A percentile compares a stretch with the other conserved stretches of the same genome.
Evolutionary conservation across 1,284 basidiomycete species (phyloP).

Genomic region (Microbotryum lychnidis-dioicae): DNA sequence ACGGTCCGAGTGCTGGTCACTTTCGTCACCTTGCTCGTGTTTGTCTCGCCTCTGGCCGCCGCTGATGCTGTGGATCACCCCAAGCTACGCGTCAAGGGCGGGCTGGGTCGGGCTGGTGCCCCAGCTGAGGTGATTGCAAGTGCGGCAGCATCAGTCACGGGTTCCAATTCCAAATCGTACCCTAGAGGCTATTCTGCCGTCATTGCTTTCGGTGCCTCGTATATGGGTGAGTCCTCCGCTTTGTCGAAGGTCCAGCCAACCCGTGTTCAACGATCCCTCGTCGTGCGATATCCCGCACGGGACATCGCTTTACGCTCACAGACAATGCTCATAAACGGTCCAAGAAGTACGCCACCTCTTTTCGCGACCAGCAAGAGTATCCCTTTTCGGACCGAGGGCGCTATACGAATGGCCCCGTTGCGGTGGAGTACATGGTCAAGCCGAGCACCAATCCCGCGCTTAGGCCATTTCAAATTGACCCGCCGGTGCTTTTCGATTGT

Average conservation of each 20-base stretch:
- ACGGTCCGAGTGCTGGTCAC: no score
- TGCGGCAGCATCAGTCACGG: no score
- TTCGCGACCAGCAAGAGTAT: conserved; percentile 13
- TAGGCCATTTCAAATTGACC: neutral
- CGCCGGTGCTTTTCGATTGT: conserved; percentile 17
- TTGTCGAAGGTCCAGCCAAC: no score
- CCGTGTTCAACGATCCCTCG: no score
- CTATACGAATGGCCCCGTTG: conserved; percentile 28
- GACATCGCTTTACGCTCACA: neutral
- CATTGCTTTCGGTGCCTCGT: conserved; percentile 25
- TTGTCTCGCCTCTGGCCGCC: no score
- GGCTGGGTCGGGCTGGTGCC: no score
- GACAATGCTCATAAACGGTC: conserved; percentile 24
- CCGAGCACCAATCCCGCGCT: neutral
- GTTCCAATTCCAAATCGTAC: no score
- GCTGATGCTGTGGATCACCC: no score
- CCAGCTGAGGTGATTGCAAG: no score
- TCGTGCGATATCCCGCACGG: neutral
- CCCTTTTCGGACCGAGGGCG: conserved; percentile 12
- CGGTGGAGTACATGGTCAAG: conserved; percentile 25
- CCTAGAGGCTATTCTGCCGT: conserved; percentile 14
- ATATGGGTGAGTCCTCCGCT: conserved; percentile 12
- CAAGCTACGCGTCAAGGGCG: no score
- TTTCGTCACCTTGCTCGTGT: no score
- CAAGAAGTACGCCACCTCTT: neutral